Evolutionary conservation across 2,329 filamentous ascomycete species (phyloP), one percentile per base, ranked within the genome.

Genomic region (Celoporthe dispersa): DNA sequence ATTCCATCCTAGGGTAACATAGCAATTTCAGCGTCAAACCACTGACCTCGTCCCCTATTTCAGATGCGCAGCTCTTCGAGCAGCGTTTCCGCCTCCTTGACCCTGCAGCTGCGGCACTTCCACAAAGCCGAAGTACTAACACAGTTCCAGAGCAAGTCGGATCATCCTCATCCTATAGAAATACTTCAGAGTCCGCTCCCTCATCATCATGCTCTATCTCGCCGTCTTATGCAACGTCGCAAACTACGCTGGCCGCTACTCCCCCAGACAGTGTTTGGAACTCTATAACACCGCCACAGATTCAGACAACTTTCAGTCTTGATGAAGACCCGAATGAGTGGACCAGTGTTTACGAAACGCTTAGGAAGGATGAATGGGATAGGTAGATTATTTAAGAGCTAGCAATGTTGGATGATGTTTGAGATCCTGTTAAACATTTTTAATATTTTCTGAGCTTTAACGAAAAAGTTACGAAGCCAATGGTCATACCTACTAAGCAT

Each of bases 391-490:
- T 6, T 51, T 22, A 9, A 51, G 6, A 51, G n/a, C 22, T n/a
- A 8, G 22, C 7, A 51, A 22, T n/a, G 3, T 25, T 6, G 6
- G 22, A 51, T 25, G 8, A 51, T 25, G 9, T 51, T 51, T 16
- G 22, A 51, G 3, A 22, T n/a, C 22, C 6, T 51, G 25, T n/a
- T 12, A 39, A 12, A 39, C 2, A 6, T 39, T 39, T 9, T 11
- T 39, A 39, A 39, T 39, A 39, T 39, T 9, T 12, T 12, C 8
- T 12, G 11, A 39, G 37, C 37, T 39, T 9, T 39, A 11, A 12
- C 12, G 2, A 2, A 39, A 12, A 39, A 39, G 2, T 39, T 39
- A 12, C 12, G 2, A 39, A 39, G 37, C 11, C 70, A 83, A 81
- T n/a, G n/a, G n/a, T n/a, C n/a, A n/a, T n/a, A n/a, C n/a, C n/a